phyloP scores from a whole-genome alignment of 495 filamentous ascomycete genomes.

The Penicillium paxilli region DNA sequence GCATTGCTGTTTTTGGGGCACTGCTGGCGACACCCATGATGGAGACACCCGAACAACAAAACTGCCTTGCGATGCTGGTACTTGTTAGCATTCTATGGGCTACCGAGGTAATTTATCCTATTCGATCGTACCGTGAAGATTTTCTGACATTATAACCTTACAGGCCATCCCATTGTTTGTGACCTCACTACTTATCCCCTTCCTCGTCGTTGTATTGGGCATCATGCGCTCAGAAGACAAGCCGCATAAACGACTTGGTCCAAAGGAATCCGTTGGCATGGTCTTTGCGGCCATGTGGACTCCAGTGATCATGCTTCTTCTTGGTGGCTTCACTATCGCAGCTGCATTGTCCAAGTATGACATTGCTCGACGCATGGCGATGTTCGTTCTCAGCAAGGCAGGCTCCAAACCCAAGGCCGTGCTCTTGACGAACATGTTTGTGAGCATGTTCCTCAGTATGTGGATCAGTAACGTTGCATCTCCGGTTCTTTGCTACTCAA shows the following conservation, averaged over 20 bases:
- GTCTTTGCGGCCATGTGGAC: conserved; percentile 98
- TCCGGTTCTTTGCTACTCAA: conserved; percentile 96
- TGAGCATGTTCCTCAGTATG: conserved; percentile 97
- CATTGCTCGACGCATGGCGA: conserved; percentile 95
- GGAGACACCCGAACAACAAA: conserved; percentile 85
- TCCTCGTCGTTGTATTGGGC: conserved; percentile 82
- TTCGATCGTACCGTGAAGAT: neutral
- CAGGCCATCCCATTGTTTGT: conserved; percentile 96
- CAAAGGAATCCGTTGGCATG: conserved; percentile 73
- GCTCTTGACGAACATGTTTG: conserved; percentile 95
- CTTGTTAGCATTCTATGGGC: conserved; percentile 96
- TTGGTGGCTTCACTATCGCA: conserved; percentile 94
- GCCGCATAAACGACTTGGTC: conserved; percentile 65
- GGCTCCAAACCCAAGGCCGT: conserved; percentile 86
- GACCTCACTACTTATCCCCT: conserved; percentile 89
- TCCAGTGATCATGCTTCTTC: conserved; percentile 95
- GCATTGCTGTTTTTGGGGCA: conserved; percentile 69
- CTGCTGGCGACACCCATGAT: conserved; percentile 76
- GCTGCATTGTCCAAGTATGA: conserved; percentile 95
- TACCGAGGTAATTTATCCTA: conserved; percentile 70
- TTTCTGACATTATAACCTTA: conserved; percentile 16
- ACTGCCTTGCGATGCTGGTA: conserved; percentile 89
- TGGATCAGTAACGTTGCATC: conserved; percentile 98
- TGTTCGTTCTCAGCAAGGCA: conserved; percentile 94
- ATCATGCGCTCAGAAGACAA: conserved; percentile 78